phyloP scores from a whole-genome alignment of 768 basidiomycete genomes.

The Naganishia onofrii region DNA sequence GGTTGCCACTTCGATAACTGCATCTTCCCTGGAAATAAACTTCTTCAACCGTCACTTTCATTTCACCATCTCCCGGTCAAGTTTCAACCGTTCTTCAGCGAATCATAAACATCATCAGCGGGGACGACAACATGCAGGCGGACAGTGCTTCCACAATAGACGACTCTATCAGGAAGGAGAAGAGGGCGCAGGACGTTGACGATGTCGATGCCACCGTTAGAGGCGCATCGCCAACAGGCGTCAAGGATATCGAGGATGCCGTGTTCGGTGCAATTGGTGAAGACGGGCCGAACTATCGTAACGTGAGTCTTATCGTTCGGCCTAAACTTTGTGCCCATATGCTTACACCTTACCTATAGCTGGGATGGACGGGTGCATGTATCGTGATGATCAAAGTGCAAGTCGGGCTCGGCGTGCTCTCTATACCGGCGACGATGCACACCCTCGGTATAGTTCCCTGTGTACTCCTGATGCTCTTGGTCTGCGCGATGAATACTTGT shows the following conservation, averaged over 20 bases:
- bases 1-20: neutral
- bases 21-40: neutral
- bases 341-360: neutral
- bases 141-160: constrained; percentile 21
- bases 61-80: neutral
- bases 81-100: neutral
- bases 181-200: neutral
- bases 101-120: neutral
- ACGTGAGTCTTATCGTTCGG: neutral
- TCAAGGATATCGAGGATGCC: constrained; percentile 23
- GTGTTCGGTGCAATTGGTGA: constrained; percentile 22
- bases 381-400: constrained; percentile 44
- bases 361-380: constrained; percentile 39
- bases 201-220: constrained; percentile 7
- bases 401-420: constrained; percentile 45
- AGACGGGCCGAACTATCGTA: constrained; percentile 28
- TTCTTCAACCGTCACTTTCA: neutral
- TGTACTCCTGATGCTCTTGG: constrained; percentile 26
- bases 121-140: neutral
- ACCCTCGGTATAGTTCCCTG: constrained; percentile 41
- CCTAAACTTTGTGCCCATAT: neutral
- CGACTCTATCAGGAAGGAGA: constrained; percentile 9
- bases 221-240: constrained; percentile 4
- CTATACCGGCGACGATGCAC: constrained; percentile 40
- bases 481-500: constrained; percentile 23